Evolutionary conservation across 768 basidiomycete species (phyloP), one percentile per base, ranked within the genome.

Genomic region (Thelephora ganbajun): DNA sequence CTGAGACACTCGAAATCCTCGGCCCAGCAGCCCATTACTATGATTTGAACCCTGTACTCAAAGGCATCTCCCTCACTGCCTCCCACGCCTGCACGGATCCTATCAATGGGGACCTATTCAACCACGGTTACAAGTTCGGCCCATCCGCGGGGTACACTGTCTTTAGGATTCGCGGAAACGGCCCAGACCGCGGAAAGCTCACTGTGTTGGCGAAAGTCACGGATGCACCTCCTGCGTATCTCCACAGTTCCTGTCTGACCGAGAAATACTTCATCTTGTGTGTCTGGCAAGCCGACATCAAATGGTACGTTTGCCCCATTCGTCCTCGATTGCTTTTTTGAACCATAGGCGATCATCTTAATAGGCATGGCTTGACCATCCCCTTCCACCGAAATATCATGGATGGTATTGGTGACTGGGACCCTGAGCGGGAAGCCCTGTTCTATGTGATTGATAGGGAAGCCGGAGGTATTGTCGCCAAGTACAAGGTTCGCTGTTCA

Each of bases 361-460:
- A 26, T 33, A 51, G 47, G 23, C 47, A 26, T 16, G 58, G 59
- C 1, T 14, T 54, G 3, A 46, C 54, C 45, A 51, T 69, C 0
- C 22, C 63, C 22, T 60, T 58, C 53, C 56, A 66, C 48, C 54
- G 54, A 44, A 68, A 63, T 47, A 46, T 63, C 6, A 54, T 63
- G n/a, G 58, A 63, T 5, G 54, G 60, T 11, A 62, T 69, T 35
- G 56, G 39, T 2, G 33, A 59, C 37, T 68, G 65, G 37, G 54
- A 63, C 13, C 54, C 59, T 0, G 51, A 59, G n/a, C 44, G 47
- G 19, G 54, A 59, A 35, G 57, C 63, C 0, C 37, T 62, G 35
- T 69, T 66, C 60, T 68, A 65, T 26, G 59, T 69, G 44, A 49
- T 69, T 41, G 66, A 69, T 51, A 63, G 67, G 43, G 56, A 59